Conservation (phyloP, 1,284 basidiomycete genomes). For the Marasmius sp. region DNA sequence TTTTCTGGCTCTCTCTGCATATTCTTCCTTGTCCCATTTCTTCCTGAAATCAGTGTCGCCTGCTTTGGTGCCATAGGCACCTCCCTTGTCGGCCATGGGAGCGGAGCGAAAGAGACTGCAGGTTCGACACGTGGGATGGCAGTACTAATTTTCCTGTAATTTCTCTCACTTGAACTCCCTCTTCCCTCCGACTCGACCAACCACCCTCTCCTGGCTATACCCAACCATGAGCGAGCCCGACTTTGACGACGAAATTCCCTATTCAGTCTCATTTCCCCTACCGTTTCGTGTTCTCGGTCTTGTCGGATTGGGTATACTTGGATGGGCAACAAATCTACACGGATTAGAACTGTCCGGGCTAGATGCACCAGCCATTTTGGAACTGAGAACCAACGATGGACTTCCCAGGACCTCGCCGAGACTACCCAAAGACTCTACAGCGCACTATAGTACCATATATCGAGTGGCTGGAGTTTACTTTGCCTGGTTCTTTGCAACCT, state of each 20-base stretch:
- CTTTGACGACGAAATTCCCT: slow-evolving; percentile 36
- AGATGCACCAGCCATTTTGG: slow-evolving; percentile 71
- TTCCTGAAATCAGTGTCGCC: slow-evolving; percentile 76
- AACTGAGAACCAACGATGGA: slow-evolving; percentile 43
- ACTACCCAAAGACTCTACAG: slow-evolving; percentile 25
- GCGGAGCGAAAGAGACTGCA: slow-evolving; percentile 8
- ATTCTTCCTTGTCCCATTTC: slow-evolving; percentile 88
- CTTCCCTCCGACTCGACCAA: slow-evolving; percentile 18
- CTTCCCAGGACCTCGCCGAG: slow-evolving; percentile 24
- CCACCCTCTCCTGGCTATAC: slow-evolving; percentile 12
- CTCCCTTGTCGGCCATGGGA: slow-evolving; percentile 59
- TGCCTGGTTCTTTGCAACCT: slow-evolving; percentile 59
- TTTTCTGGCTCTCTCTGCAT: slow-evolving; percentile 72
- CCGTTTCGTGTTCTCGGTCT: slow-evolving; percentile 82
- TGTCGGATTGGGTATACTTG: slow-evolving; percentile 67
- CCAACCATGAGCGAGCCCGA: slow-evolving; percentile 34
- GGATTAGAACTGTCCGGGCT: slow-evolving; percentile 73
- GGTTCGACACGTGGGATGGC: slow-evolving; percentile 8
- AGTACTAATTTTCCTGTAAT: neutral
- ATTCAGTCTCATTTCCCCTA: slow-evolving; percentile 69
- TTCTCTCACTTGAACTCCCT: slow-evolving; percentile 3
- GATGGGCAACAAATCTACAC: slow-evolving; percentile 89
- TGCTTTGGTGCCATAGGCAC: slow-evolving; percentile 62
- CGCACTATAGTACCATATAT: slow-evolving; percentile 66
- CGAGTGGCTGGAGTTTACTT: slow-evolving; percentile 62